These are phyloP conservation scores for Xylariaceae sp. DNA, from an alignment of 2,329 filamentous ascomycete genomes.

Conservation along the genomic window DNA sequence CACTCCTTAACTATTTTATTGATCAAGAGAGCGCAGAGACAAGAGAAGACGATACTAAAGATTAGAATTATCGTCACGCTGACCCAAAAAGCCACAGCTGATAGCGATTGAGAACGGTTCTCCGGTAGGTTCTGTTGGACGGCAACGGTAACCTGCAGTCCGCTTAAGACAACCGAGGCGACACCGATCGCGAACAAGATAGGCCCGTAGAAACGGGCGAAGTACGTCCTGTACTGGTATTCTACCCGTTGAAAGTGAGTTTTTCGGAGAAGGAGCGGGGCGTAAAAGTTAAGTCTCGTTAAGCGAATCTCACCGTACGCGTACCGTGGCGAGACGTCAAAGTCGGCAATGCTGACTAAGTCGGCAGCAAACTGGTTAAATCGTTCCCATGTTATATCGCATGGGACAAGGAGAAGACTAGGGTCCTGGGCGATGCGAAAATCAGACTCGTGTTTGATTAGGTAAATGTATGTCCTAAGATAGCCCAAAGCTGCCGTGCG, in stretches of 20 bases:
- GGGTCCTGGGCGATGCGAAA: conserved; percentile 42
- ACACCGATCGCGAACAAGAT: conserved; percentile 29
- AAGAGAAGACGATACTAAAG: too few species aligned
- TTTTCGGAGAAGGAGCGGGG: conserved; percentile 23
- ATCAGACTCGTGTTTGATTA: conserved; percentile 44
- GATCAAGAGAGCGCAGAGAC: background rate
- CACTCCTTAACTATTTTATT: background rate
- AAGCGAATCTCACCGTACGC: conserved; percentile 26
- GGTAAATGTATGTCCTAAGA: conserved; percentile 40
- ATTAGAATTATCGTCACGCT: too few species aligned
- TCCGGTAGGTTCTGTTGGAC: too few species aligned
- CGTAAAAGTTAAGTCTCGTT: conserved; percentile 28
- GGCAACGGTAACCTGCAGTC: conserved; percentile 13
- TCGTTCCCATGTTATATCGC: conserved; percentile 26
- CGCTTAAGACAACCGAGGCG: conserved; percentile 15
- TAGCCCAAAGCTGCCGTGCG: conserved; percentile 39
- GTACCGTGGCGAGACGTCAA: conserved; percentile 27
- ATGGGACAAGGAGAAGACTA: conserved; percentile 22
- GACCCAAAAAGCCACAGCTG: too few species aligned
- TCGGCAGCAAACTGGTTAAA: too few species aligned
- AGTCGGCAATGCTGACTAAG: conserved; percentile 21
- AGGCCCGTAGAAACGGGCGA: conserved; percentile 29
- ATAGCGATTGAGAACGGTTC: too few species aligned
- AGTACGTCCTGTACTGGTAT: conserved; percentile 29
- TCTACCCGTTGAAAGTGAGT: conserved; percentile 24